These are phyloP conservation scores for Rhodotorula taiwanensis DNA, from an alignment of 768 basidiomycete species.

Conservation along the genomic window DNA sequence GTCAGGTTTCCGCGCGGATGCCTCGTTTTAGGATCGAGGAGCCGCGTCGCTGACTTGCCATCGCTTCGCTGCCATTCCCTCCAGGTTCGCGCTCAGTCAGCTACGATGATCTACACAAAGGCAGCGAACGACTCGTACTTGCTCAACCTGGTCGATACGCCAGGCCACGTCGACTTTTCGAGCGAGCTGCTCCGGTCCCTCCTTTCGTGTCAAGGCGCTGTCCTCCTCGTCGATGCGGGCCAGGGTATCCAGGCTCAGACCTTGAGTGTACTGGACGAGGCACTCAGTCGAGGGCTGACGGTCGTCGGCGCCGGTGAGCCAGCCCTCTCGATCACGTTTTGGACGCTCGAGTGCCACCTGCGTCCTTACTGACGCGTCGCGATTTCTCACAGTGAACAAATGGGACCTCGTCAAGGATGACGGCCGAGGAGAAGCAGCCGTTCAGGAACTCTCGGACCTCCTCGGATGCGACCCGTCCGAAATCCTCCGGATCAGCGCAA, in stretches of 20 bases:
- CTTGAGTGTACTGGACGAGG: constrained; percentile 86
- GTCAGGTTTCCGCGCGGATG: background rate
- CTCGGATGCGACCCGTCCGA: constrained; percentile 27
- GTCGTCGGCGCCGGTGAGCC: constrained; percentile 48
- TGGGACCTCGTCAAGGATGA: constrained; percentile 38
- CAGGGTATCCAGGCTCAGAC: constrained; percentile 92
- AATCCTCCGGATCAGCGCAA: constrained; percentile 78
- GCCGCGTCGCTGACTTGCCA: background rate
- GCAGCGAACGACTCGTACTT: constrained; percentile 55
- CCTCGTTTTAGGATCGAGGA: background rate
- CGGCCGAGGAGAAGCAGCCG: constrained; percentile 25
- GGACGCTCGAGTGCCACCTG: background rate
- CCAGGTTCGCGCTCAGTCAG: constrained; percentile 22
- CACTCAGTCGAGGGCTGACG: constrained; percentile 67
- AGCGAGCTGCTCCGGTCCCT: constrained; percentile 93
- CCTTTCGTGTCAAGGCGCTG: constrained; percentile 85
- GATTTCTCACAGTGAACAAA: constrained; percentile 29
- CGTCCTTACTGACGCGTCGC: no score
- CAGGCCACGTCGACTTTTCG: constrained; percentile 95
- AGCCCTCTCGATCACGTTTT: background rate
- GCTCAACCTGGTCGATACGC: constrained; percentile 93
- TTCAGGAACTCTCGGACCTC: constrained; percentile 27
- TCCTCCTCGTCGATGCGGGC: constrained; percentile 67
- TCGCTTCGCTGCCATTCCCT: background rate
- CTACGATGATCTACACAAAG: constrained; percentile 67